Percentiles rank a stretch among this genome's conserved stretches.
phyloP scores from a whole-genome alignment of 768 basidiomycete genomes.

The Tricholoma flavovirens region DNA sequence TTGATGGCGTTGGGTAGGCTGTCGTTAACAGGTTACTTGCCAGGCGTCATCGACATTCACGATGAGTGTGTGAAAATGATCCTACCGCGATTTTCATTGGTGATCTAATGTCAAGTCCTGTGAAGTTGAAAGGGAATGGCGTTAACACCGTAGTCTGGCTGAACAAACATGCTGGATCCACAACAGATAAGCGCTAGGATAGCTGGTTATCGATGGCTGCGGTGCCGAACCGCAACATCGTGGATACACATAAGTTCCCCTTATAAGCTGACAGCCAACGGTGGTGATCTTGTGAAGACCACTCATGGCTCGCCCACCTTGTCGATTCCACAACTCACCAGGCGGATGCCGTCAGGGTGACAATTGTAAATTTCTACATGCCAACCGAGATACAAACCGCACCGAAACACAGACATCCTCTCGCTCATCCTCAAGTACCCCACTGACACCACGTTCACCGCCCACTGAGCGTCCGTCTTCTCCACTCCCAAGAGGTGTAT shows the following conservation, averaged over 20 bases:
- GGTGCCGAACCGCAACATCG: neutral
- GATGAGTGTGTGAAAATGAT: too few species aligned
- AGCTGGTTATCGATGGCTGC: neutral
- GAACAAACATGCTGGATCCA: neutral
- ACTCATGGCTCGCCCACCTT: constrained; percentile 15
- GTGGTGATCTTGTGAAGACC: neutral
- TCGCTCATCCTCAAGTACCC: constrained; percentile 3
- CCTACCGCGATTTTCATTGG: too few species aligned
- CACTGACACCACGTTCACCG: constrained; percentile 4
- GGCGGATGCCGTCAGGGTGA: constrained; percentile 43
- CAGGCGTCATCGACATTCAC: too few species aligned
- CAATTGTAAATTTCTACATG: constrained; percentile 31
- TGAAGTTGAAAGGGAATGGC: too few species aligned
- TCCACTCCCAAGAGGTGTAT: constrained; percentile 31
- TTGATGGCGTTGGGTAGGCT: too few species aligned
- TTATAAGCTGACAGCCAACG: neutral
- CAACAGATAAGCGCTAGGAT: neutral
- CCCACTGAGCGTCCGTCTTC: constrained; percentile 7
- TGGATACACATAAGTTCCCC: neutral
- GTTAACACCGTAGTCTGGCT: neutral
- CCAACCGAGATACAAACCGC: neutral
- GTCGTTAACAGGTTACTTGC: too few species aligned
- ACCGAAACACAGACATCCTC: neutral
- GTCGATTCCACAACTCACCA: constrained; percentile 35
- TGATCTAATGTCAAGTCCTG: too few species aligned